Percentiles rank a stretch among this genome's conserved stretches.
Evolutionary conservation across 164 flowering plant genomes (phyloP).

Genomic region (Piper longum): DNA sequence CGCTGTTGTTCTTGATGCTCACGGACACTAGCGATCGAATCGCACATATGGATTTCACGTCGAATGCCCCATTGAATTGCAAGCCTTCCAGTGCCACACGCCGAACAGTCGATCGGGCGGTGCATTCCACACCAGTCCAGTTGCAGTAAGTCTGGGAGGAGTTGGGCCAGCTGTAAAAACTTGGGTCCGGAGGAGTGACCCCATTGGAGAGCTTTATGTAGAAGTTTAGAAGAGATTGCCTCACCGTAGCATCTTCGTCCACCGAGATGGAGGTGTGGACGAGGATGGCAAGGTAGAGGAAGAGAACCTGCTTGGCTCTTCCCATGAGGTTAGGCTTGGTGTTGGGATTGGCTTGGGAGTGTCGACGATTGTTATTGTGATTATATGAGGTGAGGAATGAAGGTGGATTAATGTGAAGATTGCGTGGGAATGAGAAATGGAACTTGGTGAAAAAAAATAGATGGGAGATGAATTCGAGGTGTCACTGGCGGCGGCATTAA

Average conservation of each 20-base stretch:
- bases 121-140: slow-evolving; percentile 31
- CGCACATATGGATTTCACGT: slow-evolving; percentile 21
- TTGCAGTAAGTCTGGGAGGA: slow-evolving; percentile 30
- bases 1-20: slow-evolving; percentile 23
- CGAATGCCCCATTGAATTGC: slow-evolving; percentile 21
- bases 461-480: no score
- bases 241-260: slow-evolving; percentile 11
- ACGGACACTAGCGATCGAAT: slow-evolving; percentile 18
- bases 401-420: not conserved
- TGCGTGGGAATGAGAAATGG: no score
- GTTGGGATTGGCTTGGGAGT: not conserved
- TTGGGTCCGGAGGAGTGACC: slow-evolving; percentile 6
- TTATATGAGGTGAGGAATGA: not conserved
- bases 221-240: slow-evolving; percentile 18
- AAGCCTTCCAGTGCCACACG: slow-evolving; percentile 15
- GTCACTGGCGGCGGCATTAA: no score
- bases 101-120: slow-evolving; percentile 6
- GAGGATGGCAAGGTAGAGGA: slow-evolving; percentile 17
- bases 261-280: slow-evolving; percentile 11
- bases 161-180: slow-evolving; percentile 22
- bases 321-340: slow-evolving; percentile 15
- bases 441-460: no score
- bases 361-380: not conserved
- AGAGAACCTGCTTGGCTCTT: slow-evolving; percentile 21
- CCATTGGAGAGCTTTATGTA: slow-evolving; percentile 11